Evolutionary conservation across 495 filamentous ascomycete species (phyloP), one percentile per base, ranked within the genome.

Genomic region (Ascobolus immersus): DNA sequence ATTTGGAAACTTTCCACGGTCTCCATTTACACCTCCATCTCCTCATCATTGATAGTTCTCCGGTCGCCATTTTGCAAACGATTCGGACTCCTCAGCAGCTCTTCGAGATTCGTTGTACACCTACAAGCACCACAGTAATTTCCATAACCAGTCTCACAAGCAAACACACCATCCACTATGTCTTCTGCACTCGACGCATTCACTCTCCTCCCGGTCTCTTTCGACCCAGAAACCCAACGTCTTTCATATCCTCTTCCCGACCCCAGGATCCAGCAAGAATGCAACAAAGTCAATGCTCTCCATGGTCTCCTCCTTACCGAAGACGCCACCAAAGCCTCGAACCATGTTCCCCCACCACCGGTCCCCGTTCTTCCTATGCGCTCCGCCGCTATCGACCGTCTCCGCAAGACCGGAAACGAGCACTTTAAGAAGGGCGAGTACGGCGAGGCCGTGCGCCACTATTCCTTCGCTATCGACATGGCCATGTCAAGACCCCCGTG

Each of bases 391-490:
- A 73, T 94, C 52, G 64, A 56, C 54, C 94, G 93, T 51, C 73
- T 94, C 42, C 78, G 81, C 55, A 84, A 92, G 46, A 61, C 58
- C 33, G 86, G 73, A 41, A 92, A 92, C 62, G 51, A 59, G 32
- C 67, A 73, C 44, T 80, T 75, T 59, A 73, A 75, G 50, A 81
- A 84, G 51, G 58, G 60, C 43, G 61, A 65, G 41, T 61, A 77
- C 57, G 50, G 51, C 38, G 77, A 86, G 17, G 86, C 89, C 10
- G 58, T 79, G 34, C 69, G 69, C 28, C 61, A 80, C 36, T 94
- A 94, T 60, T 65, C 61, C 1, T 65, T 77, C 27, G 84, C 72
- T 1, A 66, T 96, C 38, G 65, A 82, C 29, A 91, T 93, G 81
- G 86, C 77, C 2, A 51, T 79, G 11, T 61, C 60, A 2, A 61